Evolutionary conservation across 2,329 filamentous ascomycete species (phyloP).

Genomic region (Fusarium anguioides): DNA sequence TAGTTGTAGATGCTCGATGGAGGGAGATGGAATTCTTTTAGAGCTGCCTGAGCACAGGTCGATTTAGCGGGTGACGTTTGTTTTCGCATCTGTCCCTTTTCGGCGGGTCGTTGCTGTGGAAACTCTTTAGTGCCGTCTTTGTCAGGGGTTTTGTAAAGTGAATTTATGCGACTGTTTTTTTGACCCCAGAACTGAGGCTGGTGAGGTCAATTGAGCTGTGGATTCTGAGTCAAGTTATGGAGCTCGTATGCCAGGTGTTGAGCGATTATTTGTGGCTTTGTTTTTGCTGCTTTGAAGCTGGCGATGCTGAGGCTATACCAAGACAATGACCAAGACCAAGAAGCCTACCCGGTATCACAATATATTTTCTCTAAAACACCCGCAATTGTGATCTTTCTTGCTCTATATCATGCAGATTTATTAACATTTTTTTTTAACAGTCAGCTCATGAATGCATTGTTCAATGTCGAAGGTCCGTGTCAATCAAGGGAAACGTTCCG

Average conservation of each 20-base stretch:
- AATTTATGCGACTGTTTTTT: conserved; percentile 4
- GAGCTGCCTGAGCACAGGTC: conserved; percentile 20
- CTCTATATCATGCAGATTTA: no score
- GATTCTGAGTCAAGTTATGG: not conserved
- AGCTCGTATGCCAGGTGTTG: not conserved
- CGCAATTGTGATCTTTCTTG: no score
- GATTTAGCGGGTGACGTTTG: conserved; percentile 45
- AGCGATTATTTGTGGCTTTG: conserved; percentile 2
- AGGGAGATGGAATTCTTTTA: conserved; percentile 8
- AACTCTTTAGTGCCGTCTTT: conserved; percentile 20
- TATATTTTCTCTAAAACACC: no score
- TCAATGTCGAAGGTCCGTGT: not conserved
- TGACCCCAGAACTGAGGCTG: conserved; percentile 10
- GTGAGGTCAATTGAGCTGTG: not conserved
- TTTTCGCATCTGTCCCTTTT: conserved; percentile 34
- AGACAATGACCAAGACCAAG: not conserved
- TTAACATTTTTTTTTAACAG: no score
- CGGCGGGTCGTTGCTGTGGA: conserved; percentile 39
- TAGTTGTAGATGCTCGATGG: conserved; percentile 12
- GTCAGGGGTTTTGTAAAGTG: conserved; percentile 17
- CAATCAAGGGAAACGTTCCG: accelerated
- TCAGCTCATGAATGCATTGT: no score
- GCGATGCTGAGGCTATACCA: not conserved
- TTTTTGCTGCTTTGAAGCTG: not conserved
- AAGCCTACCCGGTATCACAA: not conserved